Percentiles rank a stretch among this genome's conserved stretches.
These are phyloP conservation scores for Rhizopogon rudus DNA, from an alignment of 768 basidiomycete genomes.

Conservation along the genomic window DNA sequence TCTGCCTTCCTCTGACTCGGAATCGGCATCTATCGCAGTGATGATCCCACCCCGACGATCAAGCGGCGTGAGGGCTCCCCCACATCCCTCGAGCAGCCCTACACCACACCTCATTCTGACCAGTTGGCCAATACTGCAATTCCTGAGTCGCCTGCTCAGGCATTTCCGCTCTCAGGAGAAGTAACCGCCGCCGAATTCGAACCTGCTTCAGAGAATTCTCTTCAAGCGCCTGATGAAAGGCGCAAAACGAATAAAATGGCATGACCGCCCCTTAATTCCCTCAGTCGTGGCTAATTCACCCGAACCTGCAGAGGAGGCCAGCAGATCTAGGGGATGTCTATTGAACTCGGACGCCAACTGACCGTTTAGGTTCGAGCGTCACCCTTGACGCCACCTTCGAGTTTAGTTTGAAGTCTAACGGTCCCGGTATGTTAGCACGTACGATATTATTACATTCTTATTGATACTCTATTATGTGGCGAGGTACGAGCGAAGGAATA, in stretches of 20 bases:
- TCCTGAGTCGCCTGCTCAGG: slow-evolving; percentile 61
- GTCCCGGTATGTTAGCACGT: no score
- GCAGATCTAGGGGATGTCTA: no score
- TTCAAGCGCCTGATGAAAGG: slow-evolving; percentile 2
- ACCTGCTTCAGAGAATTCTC: slow-evolving; percentile 8
- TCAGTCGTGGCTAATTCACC: slow-evolving; percentile 9
- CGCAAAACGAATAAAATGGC: neutral
- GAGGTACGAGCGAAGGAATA: neutral
- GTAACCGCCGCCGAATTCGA: slow-evolving; percentile 12
- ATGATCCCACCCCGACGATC: slow-evolving; percentile 15
- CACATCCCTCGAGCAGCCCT: slow-evolving; percentile 26
- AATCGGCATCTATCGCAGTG: slow-evolving; percentile 7
- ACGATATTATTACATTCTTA: no score
- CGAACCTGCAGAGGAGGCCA: slow-evolving; percentile 23
- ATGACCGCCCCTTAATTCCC: slow-evolving; percentile 9
- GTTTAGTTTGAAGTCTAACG: no score
- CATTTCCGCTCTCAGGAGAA: slow-evolving; percentile 39
- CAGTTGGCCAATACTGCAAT: slow-evolving; percentile 44
- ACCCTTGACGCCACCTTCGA: no score
- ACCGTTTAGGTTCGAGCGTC: no score
- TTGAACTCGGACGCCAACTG: no score
- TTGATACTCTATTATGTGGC: neutral
- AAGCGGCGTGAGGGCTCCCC: slow-evolving; percentile 23
- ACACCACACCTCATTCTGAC: slow-evolving; percentile 33
- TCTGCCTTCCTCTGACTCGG: slow-evolving; percentile 19